These are phyloP conservation scores for Mycena indigotica DNA, from an alignment of 768 basidiomycete genomes.

Conservation along the genomic window DNA sequence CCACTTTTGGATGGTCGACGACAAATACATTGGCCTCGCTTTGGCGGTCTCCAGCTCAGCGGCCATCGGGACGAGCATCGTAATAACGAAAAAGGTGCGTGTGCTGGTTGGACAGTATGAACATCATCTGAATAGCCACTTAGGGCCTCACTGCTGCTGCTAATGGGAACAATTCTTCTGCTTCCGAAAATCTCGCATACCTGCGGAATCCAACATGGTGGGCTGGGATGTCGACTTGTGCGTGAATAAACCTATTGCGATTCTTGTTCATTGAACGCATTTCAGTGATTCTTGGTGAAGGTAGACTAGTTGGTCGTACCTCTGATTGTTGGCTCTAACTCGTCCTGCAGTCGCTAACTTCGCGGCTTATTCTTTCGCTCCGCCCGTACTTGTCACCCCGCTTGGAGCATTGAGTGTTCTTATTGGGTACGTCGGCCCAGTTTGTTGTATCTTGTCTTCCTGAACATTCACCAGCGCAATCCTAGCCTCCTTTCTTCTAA, in stretches of 20 bases:
- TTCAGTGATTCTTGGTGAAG: conserved; percentile 91
- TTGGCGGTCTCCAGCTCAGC: conserved; percentile 84
- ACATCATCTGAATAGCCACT: not conserved
- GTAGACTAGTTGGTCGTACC: too few species aligned
- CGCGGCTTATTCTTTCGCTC: conserved; percentile 96
- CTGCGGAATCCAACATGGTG: conserved; percentile 95
- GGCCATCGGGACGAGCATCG: conserved; percentile 94
- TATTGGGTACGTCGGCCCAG: conserved; percentile 72
- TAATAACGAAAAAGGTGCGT: conserved; percentile 96
- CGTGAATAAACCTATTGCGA: conserved; percentile 41
- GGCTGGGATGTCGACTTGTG: conserved; percentile 91
- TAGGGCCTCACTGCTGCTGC: conserved; percentile 91
- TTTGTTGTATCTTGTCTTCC: conserved; percentile 1
- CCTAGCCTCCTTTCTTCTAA: conserved; percentile 88
- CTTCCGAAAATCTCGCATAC: conserved; percentile 85
- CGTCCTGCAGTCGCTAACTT: conserved; percentile 93
- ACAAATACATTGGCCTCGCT: conserved; percentile 92
- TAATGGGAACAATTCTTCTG: conserved; percentile 53
- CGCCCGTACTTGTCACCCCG: conserved; percentile 97
- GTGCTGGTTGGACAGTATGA: not conserved
- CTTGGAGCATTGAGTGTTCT: conserved; percentile 96
- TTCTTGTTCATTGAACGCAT: not conserved
- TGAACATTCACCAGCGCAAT: conserved; percentile 65
- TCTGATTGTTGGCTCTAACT: too few species aligned
- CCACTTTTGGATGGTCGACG: conserved; percentile 81